Evolutionary conservation across 495 filamentous ascomycete species (phyloP).

Genomic region (Penicillium antarcticum): DNA sequence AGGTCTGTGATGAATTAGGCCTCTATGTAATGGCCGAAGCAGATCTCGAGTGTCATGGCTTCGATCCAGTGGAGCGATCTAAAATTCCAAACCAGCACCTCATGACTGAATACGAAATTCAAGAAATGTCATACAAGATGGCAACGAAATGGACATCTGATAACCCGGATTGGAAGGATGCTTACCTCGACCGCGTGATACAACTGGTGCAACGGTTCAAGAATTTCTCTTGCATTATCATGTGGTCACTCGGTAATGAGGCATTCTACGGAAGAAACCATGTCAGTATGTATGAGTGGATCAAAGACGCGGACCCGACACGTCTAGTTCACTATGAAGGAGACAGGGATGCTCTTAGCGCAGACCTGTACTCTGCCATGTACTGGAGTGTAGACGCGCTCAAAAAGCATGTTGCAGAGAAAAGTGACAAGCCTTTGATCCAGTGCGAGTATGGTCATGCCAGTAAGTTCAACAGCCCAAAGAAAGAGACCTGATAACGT

Average conservation of each 20-base stretch:
- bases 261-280: slow-evolving; percentile 65
- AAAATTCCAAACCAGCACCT: slow-evolving; percentile 39
- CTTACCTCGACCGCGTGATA: slow-evolving; percentile 61
- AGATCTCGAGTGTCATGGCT: slow-evolving; percentile 68
- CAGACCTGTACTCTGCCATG: slow-evolving; percentile 67
- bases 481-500: too few relatives aligned
- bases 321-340: slow-evolving; percentile 66
- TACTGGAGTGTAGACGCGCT: slow-evolving; percentile 56
- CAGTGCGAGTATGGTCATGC: slow-evolving; percentile 68
- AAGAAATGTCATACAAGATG: slow-evolving; percentile 46
- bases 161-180: slow-evolving; percentile 58
- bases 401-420: slow-evolving; percentile 35
- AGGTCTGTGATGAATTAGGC: slow-evolving; percentile 63
- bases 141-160: slow-evolving; percentile 59
- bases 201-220: slow-evolving; percentile 64
- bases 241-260: slow-evolving; percentile 71
- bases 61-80: slow-evolving; percentile 43
- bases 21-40: slow-evolving; percentile 70
- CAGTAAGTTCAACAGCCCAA: neutral
- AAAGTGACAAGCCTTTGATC: slow-evolving; percentile 52
- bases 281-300: slow-evolving; percentile 59
- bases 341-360: slow-evolving; percentile 52
- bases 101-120: slow-evolving; percentile 47
- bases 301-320: slow-evolving; percentile 54
- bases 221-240: slow-evolving; percentile 61